Base-by-base conservation (phyloP, 2,329 filamentous ascomycete species). In the Polychaeton citri region DNA sequence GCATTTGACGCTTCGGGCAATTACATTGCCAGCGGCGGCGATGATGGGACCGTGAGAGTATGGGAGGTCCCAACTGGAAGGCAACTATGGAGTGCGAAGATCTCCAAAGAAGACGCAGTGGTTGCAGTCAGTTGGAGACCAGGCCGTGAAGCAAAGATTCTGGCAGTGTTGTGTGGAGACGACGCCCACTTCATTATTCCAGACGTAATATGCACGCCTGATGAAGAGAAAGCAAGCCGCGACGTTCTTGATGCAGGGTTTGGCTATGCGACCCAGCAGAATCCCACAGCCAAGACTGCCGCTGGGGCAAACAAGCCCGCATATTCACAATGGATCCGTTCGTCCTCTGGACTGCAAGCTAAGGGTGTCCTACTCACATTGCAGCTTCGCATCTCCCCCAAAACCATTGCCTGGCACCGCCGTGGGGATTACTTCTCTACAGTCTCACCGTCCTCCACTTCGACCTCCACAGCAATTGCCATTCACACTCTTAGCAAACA, bases 401-500 rank as follows among this genome's bases (percentile, higher is more conserved):
- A 94, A 64, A 79, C 83, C 10, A 76, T 98, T 50, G 81, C 77
- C 55, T 98, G 88, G 86, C 92, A 98, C 62, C 74, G 88, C 40
- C 78, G 83, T 41, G 90, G 90, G 48, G 88, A 96, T 57, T 95
- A 95, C 64, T 80, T 98, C 53, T 80, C 84, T 47, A 92, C 87
- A 1, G 85, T 95, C 16, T 92, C 85, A 34, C 86, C 90, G 1
- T 71, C 73, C 9, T 81, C 81, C 20, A 77, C 82, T 53, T 72
- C 74, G 47, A 49, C 50, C 19, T 50, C 50, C 15, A 79, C 74
- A 52, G 84, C 90, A 4, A 84, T 98, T 36, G 80, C 85, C 36
- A 93, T 98, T 43, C 90, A 98, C 64, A 95, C 88, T 0, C 68
- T 98, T 42, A 90, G 83, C 38, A 94, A 93, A 60, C 90, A 98